Percentiles rank a stretch among this genome's conserved stretches.
Evolutionary conservation across 345 rosid species (phyloP).

Genomic region (Kandelia obovata): DNA sequence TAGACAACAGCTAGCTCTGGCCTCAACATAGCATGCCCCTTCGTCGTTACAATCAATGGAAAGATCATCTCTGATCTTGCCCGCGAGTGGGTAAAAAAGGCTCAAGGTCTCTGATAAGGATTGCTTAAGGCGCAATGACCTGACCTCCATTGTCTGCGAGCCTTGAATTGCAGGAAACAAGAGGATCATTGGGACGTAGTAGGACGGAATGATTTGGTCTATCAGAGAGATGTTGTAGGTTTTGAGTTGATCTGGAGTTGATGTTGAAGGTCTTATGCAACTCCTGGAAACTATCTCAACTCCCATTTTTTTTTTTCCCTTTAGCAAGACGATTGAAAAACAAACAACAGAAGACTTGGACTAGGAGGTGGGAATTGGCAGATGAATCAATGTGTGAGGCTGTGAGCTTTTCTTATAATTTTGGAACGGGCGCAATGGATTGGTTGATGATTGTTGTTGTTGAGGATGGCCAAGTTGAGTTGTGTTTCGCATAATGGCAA

Average conservation of each 20-base stretch:
- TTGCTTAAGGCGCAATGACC: constrained; percentile 1
- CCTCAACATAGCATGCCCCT: constrained; percentile 5
- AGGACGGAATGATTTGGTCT: constrained; percentile 4
- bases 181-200: background rate
- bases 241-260: constrained; percentile 11
- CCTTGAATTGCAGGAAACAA: background rate
- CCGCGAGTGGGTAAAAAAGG: constrained; percentile 10
- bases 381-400: too few relatives aligned
- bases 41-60: constrained; percentile 13
- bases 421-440: too few relatives aligned
- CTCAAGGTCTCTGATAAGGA: constrained; percentile 15
- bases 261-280: constrained; percentile 10
- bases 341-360: too few relatives aligned
- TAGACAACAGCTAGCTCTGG: background rate
- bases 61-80: constrained; percentile 7
- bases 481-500: too few relatives aligned
- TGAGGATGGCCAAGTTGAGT: too few relatives aligned
- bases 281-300: background rate
- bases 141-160: background rate
- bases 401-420: too few relatives aligned
- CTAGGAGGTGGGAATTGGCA: too few relatives aligned
- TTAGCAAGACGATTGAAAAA: too few relatives aligned
- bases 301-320: constrained; percentile 1
- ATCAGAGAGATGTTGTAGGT: constrained; percentile 11
- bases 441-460: too few relatives aligned